Percentiles rank a stretch among this genome's conserved stretches.
Evolutionary conservation across 2,329 filamentous ascomycete species (phyloP).

Genomic region (Aschersonia sp.): DNA sequence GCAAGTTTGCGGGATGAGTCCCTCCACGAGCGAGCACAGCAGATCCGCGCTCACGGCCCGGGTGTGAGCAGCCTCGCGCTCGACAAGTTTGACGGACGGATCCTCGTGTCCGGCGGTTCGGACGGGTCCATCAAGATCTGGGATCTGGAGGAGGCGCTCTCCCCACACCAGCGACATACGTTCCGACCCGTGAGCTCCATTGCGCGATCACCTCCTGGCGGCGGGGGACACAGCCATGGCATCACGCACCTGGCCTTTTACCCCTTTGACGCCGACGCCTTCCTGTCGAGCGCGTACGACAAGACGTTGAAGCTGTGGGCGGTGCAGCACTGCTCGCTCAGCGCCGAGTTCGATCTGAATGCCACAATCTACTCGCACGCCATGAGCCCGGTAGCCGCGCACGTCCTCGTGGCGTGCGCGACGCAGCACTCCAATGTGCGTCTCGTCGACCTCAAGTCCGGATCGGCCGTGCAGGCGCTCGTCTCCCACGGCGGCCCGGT

Average conservation of each 20-base stretch:
- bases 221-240: constrained; percentile 46
- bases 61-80: constrained; percentile 69
- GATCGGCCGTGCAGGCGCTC: constrained; percentile 54
- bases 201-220: constrained; percentile 20
- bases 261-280: constrained; percentile 61
- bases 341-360: constrained; percentile 53
- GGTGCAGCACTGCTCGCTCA: constrained; percentile 43
- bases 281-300: constrained; percentile 66
- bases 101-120: constrained; percentile 71
- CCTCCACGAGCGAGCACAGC: constrained; percentile 14
- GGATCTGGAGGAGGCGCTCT: constrained; percentile 56
- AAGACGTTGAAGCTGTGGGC: constrained; percentile 63
- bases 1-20: not conserved
- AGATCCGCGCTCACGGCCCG: constrained; percentile 53
- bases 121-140: constrained; percentile 76
- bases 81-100: constrained; percentile 64
- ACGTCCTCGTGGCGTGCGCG: constrained; percentile 74
- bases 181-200: constrained; percentile 41
- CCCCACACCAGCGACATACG: constrained; percentile 27
- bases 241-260: constrained; percentile 68
- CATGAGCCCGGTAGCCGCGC: constrained; percentile 54
- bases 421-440: constrained; percentile 76
- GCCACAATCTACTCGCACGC: constrained; percentile 64
- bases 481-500: constrained; percentile 55
- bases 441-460: constrained; percentile 74